A percentile compares a stretch with the other conserved stretches of the same genome.
Evolutionary conservation across 2,329 filamentous ascomycete species (phyloP).

Genomic region (Hymenoscyphus albidus): DNA sequence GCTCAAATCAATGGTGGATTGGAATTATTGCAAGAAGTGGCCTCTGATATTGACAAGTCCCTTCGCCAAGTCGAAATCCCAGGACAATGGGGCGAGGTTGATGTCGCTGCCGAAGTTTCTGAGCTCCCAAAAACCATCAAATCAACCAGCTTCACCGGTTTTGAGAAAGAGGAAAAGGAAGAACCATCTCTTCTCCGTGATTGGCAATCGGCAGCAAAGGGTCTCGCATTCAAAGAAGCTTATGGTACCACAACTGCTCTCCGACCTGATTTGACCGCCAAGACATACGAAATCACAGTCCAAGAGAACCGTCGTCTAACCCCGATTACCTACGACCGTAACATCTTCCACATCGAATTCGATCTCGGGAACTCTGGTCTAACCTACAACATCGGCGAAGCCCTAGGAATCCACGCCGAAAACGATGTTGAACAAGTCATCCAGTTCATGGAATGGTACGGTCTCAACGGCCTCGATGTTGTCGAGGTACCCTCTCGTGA

Average conservation of each 20-base stretch:
- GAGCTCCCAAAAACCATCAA: conserved; percentile 62
- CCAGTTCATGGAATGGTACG: conserved; percentile 87
- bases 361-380: conserved; percentile 88
- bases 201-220: conserved; percentile 84
- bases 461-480: conserved; percentile 74
- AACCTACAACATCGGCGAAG: conserved; percentile 95
- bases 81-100: conserved; percentile 71
- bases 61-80: conserved; percentile 73
- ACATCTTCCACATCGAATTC: conserved; percentile 99
- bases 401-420: conserved; percentile 91
- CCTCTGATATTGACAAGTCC: conserved; percentile 65
- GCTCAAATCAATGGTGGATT: conserved; percentile 53
- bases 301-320: conserved; percentile 95
- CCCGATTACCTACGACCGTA: conserved; percentile 83
- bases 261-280: conserved; percentile 79
- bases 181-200: conserved; percentile 61
- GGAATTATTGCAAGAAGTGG: conserved; percentile 48
- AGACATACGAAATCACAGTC: conserved; percentile 84
- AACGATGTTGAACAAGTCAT: conserved; percentile 77
- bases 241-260: conserved; percentile 71
- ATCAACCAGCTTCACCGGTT: conserved; percentile 76
- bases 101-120: conserved; percentile 52
- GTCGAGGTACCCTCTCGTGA: conserved; percentile 91
- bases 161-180: conserved; percentile 72
- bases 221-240: conserved; percentile 89